Percentiles rank a stretch among this genome's conserved stretches.
Conservation (phyloP, 225 moss, liverwort and hornwort species). For the Ulota crispa region DNA sequence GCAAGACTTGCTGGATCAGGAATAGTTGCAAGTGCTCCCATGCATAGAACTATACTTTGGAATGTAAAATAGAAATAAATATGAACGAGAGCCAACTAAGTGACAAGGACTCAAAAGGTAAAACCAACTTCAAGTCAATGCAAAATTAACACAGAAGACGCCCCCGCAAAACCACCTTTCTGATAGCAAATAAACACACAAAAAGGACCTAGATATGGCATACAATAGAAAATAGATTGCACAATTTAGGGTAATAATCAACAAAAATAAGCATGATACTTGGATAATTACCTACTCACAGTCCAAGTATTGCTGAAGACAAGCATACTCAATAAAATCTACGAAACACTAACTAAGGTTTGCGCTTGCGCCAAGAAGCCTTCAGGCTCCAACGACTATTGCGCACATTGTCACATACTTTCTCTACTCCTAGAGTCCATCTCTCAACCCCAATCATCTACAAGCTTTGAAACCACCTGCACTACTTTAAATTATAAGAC, state of each 20-base stretch:
- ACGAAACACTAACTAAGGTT: not conserved
- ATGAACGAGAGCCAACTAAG: not conserved
- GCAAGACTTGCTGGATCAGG: not conserved
- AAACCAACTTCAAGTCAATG: not conserved
- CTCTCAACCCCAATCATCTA: not conserved
- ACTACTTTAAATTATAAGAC: not conserved
- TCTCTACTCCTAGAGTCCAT: not conserved
- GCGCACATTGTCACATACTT: conserved; percentile 2
- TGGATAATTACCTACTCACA: not conserved
- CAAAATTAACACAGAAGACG: not conserved
- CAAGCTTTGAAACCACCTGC: not conserved
- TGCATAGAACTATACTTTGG: not conserved
- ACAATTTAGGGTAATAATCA: not conserved
- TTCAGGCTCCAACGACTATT: not conserved
- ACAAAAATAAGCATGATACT: conserved; percentile 1
- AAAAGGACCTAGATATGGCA: not conserved
- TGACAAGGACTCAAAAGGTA: not conserved
- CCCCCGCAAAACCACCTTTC: not conserved
- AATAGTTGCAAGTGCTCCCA: not conserved
- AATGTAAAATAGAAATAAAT: not conserved
- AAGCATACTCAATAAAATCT: not conserved
- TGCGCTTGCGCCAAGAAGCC: not conserved
- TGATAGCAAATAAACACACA: not conserved
- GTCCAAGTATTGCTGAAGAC: not conserved
- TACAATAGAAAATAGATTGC: not conserved